These are phyloP conservation scores for Gonapodya prolifera DNA, from an alignment of 192 early-diverging fungal genomes.

Conservation along the genomic window DNA sequence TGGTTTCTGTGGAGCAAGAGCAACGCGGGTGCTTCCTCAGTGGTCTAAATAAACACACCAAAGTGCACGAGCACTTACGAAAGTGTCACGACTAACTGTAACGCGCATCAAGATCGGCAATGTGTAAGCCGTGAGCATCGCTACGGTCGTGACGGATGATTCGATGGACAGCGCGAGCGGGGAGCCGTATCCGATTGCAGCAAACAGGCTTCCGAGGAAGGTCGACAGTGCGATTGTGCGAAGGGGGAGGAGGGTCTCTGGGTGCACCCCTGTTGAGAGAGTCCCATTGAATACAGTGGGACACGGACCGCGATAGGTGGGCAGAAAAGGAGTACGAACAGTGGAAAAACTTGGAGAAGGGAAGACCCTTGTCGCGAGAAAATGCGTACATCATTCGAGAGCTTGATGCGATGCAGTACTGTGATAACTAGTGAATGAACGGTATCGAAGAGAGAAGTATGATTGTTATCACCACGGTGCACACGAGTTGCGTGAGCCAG, in stretches of 20 bases:
- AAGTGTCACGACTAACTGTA: constrained; percentile 19
- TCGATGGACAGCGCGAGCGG: constrained; percentile 20
- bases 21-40: too few species aligned
- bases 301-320: too few species aligned
- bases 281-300: too few species aligned
- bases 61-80: too few species aligned
- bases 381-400: constrained; percentile 17
- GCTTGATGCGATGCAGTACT: neutral
- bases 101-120: constrained; percentile 30
- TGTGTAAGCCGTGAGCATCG: constrained; percentile 14
- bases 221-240: neutral
- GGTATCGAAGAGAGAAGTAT: neutral
- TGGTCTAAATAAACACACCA: too few species aligned
- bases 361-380: neutral
- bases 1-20: too few species aligned
- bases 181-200: constrained; percentile 6
- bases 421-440: neutral
- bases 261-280: too few species aligned
- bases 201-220: neutral
- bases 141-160: constrained; percentile 16
- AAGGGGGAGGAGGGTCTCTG: neutral
- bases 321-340: too few species aligned
- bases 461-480: neutral
- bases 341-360: constrained; percentile 5
- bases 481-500: neutral